phyloP scores from a whole-genome alignment of 2,329 filamentous ascomycete species.

The Fragosphaeria purpurea region DNA sequence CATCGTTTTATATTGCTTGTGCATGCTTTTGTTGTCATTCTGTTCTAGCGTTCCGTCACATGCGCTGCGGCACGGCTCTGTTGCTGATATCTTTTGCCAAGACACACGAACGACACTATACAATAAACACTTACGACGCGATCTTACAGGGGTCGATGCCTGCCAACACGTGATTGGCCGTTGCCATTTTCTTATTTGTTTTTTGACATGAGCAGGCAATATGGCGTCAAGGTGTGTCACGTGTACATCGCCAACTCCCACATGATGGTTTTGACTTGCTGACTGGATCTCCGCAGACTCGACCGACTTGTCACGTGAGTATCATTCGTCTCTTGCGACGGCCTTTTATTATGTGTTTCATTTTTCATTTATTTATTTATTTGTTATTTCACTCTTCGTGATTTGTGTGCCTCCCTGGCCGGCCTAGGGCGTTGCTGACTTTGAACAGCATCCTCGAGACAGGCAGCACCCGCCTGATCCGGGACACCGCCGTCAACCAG shows the following conservation, averaged over 20 bases:
- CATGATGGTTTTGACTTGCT: constrained; percentile 7
- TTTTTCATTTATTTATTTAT: not conserved
- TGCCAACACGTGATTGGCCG: constrained; percentile 7
- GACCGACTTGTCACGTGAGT: constrained; percentile 82
- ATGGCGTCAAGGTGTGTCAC: constrained; percentile 46
- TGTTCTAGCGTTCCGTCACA: too few relatives aligned
- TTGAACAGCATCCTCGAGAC: constrained; percentile 76
- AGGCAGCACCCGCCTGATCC: constrained; percentile 88
- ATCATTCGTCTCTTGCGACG: not conserved
- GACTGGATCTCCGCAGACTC: constrained; percentile 45
- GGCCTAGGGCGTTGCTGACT: not conserved
- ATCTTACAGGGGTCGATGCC: not conserved
- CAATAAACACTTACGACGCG: too few relatives aligned
- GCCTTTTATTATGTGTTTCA: too few relatives aligned
- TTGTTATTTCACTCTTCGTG: not conserved
- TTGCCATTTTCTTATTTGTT: constrained; percentile 2
- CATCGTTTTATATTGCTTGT: too few relatives aligned
- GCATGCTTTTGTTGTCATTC: too few relatives aligned
- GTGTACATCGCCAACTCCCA: not conserved
- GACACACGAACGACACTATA: too few relatives aligned
- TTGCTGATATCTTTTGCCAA: not conserved
- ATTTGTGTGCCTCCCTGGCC: too few relatives aligned
- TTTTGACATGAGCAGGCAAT: constrained; percentile 29
- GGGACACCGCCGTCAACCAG: constrained; percentile 94
- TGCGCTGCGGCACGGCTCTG: not conserved